These are phyloP conservation scores for Aspergillus brunneoviolaceus DNA, from an alignment of 2,329 filamentous ascomycete species.

Conservation along the genomic window DNA sequence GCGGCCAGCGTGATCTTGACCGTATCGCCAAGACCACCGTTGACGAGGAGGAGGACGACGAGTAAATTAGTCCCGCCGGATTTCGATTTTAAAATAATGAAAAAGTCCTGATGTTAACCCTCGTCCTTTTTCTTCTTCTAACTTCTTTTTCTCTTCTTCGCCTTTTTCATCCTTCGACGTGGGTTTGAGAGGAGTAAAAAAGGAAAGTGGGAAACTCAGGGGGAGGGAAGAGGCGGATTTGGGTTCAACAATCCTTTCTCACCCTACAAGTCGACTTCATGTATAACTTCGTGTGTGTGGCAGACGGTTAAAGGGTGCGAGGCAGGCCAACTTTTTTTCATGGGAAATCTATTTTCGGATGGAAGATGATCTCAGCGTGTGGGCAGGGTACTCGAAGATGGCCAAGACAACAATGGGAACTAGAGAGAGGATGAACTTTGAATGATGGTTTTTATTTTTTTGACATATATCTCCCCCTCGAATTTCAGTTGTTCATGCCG, in stretches of 20 bases:
- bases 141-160: not conserved
- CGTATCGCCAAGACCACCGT: slow-evolving; percentile 77
- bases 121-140: slow-evolving; percentile 9
- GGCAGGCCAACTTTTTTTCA: too few relatives aligned
- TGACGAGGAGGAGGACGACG: slow-evolving; percentile 47
- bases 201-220: not conserved
- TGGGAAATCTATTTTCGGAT: too few relatives aligned
- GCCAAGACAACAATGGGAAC: not conserved
- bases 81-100: slow-evolving; percentile 27
- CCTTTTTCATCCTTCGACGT: not conserved
- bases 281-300: too few relatives aligned
- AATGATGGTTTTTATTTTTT: not conserved
- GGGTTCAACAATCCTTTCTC: too few relatives aligned
- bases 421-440: not conserved
- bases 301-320: too few relatives aligned
- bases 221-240: not conserved
- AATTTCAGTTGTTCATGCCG: not conserved
- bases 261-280: too few relatives aligned
- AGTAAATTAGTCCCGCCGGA: slow-evolving; percentile 37
- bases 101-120: slow-evolving; percentile 25
- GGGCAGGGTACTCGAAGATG: not conserved
- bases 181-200: not conserved
- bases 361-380: not conserved
- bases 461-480: not conserved
- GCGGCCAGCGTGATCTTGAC: slow-evolving; percentile 98